Base-by-base conservation (phyloP, 371 early-diverging fungal species). In the Encephalitozoon romaleae region DNA sequence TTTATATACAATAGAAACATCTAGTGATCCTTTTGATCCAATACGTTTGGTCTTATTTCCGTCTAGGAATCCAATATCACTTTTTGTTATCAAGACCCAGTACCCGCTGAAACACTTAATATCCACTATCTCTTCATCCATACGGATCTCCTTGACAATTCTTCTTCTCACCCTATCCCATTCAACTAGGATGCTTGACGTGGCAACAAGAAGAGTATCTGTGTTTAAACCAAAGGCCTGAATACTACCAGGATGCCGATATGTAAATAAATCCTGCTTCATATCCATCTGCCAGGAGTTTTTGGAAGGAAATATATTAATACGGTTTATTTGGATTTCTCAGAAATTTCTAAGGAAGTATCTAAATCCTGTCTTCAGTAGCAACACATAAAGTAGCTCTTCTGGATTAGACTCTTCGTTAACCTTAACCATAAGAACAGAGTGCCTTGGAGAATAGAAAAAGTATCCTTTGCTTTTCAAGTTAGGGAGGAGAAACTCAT, bases 391-490 rank as follows among this genome's bases (percentile, higher is more conserved):
- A 32, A 59, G 59, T 18, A 59, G 5, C 34, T 59, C 59, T 11
- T n/a, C 45, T 4, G 52, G 70, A 21, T 23, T 34, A 26, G 38
- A 41, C 4, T 53, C 74, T 18, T 45, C 54, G 11, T 74, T 68
- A 15, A 38, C 43, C 45, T 79, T 79, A 9, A 79, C 76, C 67
- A 72, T 59, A 5, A 79, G 52, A 15, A 79, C 42, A 23, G 55
- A 59, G n/a, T 63, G 45, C 0, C 25, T 32, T 26, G 38, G 21
- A 25, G 64, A 54, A 45, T 79, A 79, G 25, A 66, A 69, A 25
- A 70, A 70, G 38, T 70, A 68, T 26, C 18, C 75, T n/a, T 67
- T 32, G 5, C 54, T 65, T 9, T 15, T 25, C 5, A 75, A 38
- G 9, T 42, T 51, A 2, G 47, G 23, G 4, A 25, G 4, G 2